Evolutionary conservation across 208 protist species (phyloP), one percentile per base, ranked within the genome.

Genomic region (Trypanosoma brucei): DNA sequence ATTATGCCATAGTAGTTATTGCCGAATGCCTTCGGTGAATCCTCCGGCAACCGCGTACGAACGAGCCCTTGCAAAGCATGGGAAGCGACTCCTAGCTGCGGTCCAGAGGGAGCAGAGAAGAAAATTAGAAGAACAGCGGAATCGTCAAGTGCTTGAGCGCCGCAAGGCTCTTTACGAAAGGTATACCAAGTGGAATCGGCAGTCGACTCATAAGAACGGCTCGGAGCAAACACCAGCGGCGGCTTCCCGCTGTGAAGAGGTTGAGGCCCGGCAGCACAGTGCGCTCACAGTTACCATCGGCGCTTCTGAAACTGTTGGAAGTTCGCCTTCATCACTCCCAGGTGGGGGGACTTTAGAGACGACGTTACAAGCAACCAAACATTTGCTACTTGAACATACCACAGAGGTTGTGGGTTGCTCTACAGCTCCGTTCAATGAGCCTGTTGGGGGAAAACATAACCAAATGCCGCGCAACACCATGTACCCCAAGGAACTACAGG

Each of bases 41-140:
- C 11, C 9, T 38, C 39, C 52, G 9, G 33, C 48, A 45, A 73
- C 30, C 35, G 60, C 68, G 1, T 73, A 73, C 55, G 68, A 73
- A 37, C 54, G 54, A 3, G 68, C 68, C 11, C 60, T 73, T 44
- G 56, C 51, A 22, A 36, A 55, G 56, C 66, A 64, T 38, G 61
- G 60, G 45, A 52, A 55, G 48, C 50, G 48, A 50, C 49, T 73
- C 2, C 5, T 60, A n/a, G 37, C 8, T 40, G 53, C 54, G 4
- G 57, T 44, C n/a, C 50, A 48, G 33, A 56, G 11, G 42, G 42
- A 46, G 42, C 42, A 52, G 50, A 11, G 53, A 58, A 33, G 36
- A 46, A 2, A 30, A 5, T 30, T 42, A 13, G 34, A 68, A 46
- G 33, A 55, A 22, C 44, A 38, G 22, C n/a, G 48, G 2, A 31